Conservation (phyloP, 1,284 basidiomycete species). For the Albatrellus sp. region DNA sequence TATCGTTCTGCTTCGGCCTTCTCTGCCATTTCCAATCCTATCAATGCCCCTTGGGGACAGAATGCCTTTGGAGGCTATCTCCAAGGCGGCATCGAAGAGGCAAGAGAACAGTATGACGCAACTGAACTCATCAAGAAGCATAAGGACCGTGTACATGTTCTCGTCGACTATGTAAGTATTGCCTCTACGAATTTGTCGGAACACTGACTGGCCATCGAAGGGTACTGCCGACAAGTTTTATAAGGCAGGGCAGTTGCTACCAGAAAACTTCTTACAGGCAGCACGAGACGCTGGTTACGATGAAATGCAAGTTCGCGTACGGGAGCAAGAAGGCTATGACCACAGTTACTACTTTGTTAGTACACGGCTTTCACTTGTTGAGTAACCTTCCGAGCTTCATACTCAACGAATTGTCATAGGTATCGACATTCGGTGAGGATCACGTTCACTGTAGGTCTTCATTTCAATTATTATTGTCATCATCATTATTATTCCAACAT, state of each 20-base stretch:
- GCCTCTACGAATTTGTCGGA: not conserved
- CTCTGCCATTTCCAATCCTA: constrained; percentile 85
- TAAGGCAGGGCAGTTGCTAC: constrained; percentile 77
- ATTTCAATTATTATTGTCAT: not conserved
- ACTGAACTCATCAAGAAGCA: constrained; percentile 66
- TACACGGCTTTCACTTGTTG: constrained; percentile 10
- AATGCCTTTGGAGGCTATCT: constrained; percentile 93
- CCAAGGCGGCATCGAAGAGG: constrained; percentile 66
- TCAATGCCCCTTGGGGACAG: constrained; percentile 80
- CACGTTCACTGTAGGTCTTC: constrained; percentile 26
- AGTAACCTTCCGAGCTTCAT: constrained; percentile 3
- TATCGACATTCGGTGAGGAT: constrained; percentile 54
- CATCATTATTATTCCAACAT: not conserved
- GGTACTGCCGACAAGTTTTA: constrained; percentile 84
- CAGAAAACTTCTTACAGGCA: constrained; percentile 77
- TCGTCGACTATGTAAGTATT: constrained; percentile 69
- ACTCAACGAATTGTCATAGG: constrained; percentile 21
- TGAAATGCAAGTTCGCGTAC: constrained; percentile 68
- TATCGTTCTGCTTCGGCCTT: constrained; percentile 93
- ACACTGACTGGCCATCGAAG: constrained; percentile 21
- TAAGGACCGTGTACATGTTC: constrained; percentile 61
- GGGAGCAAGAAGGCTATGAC: constrained; percentile 84
- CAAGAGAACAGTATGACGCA: constrained; percentile 69
- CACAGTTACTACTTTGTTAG: constrained; percentile 89
- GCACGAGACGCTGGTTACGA: constrained; percentile 64